Evolutionary conservation across 1,139 yeast genomes (phyloP).

Genomic region (Taphrina communis): DNA sequence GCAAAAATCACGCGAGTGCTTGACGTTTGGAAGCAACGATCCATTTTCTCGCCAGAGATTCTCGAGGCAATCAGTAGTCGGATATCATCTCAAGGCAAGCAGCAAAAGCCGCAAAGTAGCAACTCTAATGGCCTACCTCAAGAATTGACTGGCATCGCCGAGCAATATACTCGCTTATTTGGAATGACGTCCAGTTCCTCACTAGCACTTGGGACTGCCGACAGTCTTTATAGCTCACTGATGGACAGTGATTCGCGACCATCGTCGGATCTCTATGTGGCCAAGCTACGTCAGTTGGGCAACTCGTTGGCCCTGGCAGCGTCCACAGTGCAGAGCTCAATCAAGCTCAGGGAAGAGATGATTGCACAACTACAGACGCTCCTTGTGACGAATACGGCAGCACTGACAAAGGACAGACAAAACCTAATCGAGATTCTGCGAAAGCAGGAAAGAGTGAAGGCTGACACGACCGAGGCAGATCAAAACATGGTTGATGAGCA

Average conservation of each 20-base stretch:
- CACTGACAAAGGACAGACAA: background rate
- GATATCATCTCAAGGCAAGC: background rate
- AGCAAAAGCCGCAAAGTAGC: background rate
- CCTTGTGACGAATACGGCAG: background rate
- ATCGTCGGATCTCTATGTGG: conserved; percentile 12
- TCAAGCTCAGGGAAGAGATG: conserved; percentile 12
- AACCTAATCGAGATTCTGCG: conserved; percentile 1
- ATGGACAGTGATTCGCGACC: conserved; percentile 7
- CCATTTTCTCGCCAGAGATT: conserved; percentile 56
- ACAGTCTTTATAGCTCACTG: conserved; percentile 9
- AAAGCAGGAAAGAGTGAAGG: conserved; percentile 20
- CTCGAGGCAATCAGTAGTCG: conserved; percentile 18
- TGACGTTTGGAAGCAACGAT: conserved; percentile 76
- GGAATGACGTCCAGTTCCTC: conserved; percentile 26
- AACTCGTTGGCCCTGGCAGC: conserved; percentile 6
- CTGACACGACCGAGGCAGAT: background rate
- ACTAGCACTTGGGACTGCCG: conserved; percentile 21
- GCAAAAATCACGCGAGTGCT: conserved; percentile 69
- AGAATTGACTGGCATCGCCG: conserved; percentile 14
- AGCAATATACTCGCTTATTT: conserved; percentile 4
- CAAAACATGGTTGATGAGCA: conserved; percentile 1
- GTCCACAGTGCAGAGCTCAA: background rate
- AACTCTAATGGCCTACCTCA: conserved; percentile 4
- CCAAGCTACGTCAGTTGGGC: conserved; percentile 13
- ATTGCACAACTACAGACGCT: conserved; percentile 7